Percentiles rank a stretch among this genome's conserved stretches.
phyloP scores from a whole-genome alignment of 192 early-diverging fungal species.

The Backusella luteola region DNA sequence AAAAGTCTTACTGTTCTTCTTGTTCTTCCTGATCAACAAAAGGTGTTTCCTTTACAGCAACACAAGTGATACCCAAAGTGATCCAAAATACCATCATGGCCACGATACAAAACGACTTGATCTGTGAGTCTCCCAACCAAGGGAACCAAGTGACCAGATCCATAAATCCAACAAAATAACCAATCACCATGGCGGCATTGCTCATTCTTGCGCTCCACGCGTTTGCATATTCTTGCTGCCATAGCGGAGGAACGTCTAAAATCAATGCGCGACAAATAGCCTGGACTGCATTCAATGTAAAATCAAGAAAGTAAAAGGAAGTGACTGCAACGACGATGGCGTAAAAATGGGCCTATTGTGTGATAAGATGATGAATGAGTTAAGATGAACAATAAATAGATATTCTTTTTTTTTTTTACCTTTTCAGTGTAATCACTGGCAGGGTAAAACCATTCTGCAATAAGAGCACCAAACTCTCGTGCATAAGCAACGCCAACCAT shows the following conservation, averaged over 20 bases:
- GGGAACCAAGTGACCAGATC: conserved; percentile 72
- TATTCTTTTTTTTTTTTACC: background rate
- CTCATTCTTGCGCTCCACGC: conserved; percentile 89
- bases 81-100: conserved; percentile 62
- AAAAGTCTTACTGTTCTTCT: conserved; percentile 14
- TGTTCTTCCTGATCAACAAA: conserved; percentile 27
- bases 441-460: background rate
- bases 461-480: conserved; percentile 52
- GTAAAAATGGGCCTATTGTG: conserved; percentile 18
- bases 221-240: conserved; percentile 81
- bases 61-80: conserved; percentile 68
- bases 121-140: conserved; percentile 71
- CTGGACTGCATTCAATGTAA: conserved; percentile 90
- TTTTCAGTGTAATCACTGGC: background rate
- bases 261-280: conserved; percentile 84
- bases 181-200: conserved; percentile 77
- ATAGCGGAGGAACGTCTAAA: conserved; percentile 77
- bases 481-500: conserved; percentile 78
- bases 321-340: conserved; percentile 73
- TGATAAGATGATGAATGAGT: background rate
- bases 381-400: too few species aligned
- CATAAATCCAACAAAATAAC: conserved; percentile 85
- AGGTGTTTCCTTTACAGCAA: conserved; percentile 55
- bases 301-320: conserved; percentile 90
- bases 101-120: conserved; percentile 79